Conservation (phyloP, 768 basidiomycete species). For the Tricholoma matsutake region DNA sequence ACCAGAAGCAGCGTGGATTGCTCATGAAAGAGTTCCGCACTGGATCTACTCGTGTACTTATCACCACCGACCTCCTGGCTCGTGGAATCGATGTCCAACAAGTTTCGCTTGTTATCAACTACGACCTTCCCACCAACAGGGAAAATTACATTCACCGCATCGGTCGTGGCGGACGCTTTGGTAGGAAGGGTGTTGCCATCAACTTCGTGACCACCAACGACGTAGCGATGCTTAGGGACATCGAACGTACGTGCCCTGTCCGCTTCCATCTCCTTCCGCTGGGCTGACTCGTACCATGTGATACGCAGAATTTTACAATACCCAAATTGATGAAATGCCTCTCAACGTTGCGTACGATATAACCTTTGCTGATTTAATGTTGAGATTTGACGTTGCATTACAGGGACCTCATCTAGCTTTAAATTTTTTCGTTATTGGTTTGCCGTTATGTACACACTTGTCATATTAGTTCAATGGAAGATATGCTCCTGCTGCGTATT, state of each 20-base stretch:
- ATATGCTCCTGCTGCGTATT: not conserved
- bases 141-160: conserved; percentile 99
- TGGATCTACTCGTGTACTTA: conserved; percentile 95
- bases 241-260: conserved; percentile 71
- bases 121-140: conserved; percentile 88
- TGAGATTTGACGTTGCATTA: conserved; percentile 8
- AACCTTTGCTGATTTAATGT: not conserved
- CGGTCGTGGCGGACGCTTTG: conserved; percentile 96
- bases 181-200: conserved; percentile 97
- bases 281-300: conserved; percentile 14
- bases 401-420: conserved; percentile 74
- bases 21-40: conserved; percentile 99
- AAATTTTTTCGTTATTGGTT: conserved; percentile 7
- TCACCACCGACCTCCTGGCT: conserved; percentile 97
- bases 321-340: conserved; percentile 98
- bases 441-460: not conserved
- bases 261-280: not conserved
- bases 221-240: conserved; percentile 88
- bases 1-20: conserved; percentile 93
- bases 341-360: conserved; percentile 88
- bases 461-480: not conserved
- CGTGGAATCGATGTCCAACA: conserved; percentile 99
- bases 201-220: conserved; percentile 98
- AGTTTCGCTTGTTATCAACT: conserved; percentile 94
- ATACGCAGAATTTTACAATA: conserved; percentile 79